Evolutionary conservation across 2,329 filamentous ascomycete genomes (phyloP), one percentile per base, ranked within the genome.

Genomic region (Albifimbria verrucaria): DNA sequence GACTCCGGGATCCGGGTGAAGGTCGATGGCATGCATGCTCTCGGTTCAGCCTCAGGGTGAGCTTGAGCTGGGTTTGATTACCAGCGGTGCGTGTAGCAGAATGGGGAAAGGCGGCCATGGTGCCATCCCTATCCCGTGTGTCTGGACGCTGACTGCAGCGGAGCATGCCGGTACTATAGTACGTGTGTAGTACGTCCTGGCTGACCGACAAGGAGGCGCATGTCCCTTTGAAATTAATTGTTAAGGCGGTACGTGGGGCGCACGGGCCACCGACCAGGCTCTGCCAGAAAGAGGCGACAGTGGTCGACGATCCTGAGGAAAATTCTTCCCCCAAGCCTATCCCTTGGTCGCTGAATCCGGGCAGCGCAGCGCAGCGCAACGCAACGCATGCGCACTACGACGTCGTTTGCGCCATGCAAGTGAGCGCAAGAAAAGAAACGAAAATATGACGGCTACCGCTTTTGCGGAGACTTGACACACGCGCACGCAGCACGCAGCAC

Each of bases 231-330:
- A 15, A 39, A 39, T 39, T 39, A 71, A 72, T 71, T 72, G 70
- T 73, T 73, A 73, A 61, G 55, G 69, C 44, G 65, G 60, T 72
- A 72, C 71, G 50, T 50, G 52, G 42, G 41, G 58, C 50, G 54
- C 47, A 53, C 49, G 50, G 53, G 55, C 53, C 48, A 48, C 44
- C 52, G 47, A 58, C 59, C 57, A 57, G 57, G 57, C 60, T 61
- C 58, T 53, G 58, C 57, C 51, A 57, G 57, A 58, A 62, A 58
- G 52, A 62, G 58, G 68, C 62, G 65, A 53, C 55, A 43, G 42
- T 58, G 64, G 62, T 62, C 55, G 62, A 48, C 55, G 65, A 69
- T 63, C 63, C 61, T 55, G 55, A 55, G 59, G 59, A 56, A 61
- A 65, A 63, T 63, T 69, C 69, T 66, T 55, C 62, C 58, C 15